Evolutionary conservation across 2,329 filamentous ascomycete genomes (phyloP).

Genomic region (Botrytis squamosa): DNA sequence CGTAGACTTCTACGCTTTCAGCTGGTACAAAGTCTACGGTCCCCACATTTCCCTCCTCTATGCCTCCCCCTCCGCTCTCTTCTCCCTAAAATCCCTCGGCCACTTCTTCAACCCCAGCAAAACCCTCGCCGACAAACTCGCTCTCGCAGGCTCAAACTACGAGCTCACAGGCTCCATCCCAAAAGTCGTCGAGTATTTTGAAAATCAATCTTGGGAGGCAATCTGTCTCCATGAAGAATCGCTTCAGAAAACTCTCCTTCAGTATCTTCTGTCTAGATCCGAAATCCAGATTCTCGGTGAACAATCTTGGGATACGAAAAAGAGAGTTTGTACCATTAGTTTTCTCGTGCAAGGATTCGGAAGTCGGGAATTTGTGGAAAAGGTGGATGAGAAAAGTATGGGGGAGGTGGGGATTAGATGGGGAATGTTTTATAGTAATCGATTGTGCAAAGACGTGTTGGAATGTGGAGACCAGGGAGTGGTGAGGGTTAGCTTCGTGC

Average conservation of each 20-base stretch:
- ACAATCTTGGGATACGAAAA: conserved; percentile 45
- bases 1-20: conserved; percentile 76
- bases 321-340: conserved; percentile 64
- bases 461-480: conserved; percentile 60
- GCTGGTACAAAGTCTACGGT: conserved; percentile 81
- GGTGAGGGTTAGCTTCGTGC: conserved; percentile 67
- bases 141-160: conserved; percentile 67
- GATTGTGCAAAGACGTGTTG: conserved; percentile 59
- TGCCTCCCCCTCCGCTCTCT: conserved; percentile 55
- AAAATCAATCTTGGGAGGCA: conserved; percentile 47
- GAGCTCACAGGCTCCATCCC: conserved; percentile 66
- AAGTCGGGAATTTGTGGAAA: conserved; percentile 58
- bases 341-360: conserved; percentile 59
- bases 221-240: conserved; percentile 59
- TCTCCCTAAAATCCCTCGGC: conserved; percentile 54
- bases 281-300: conserved; percentile 61
- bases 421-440: conserved; percentile 68
- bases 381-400: conserved; percentile 56
- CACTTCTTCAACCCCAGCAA: conserved; percentile 66
- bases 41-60: conserved; percentile 74
- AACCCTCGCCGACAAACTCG: conserved; percentile 65
- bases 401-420: conserved; percentile 59
- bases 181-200: conserved; percentile 60
- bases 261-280: conserved; percentile 53
- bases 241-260: conserved; percentile 58